Evolutionary conservation across 495 filamentous ascomycete genomes (phyloP).

Genomic region (Cercophora sp.): DNA sequence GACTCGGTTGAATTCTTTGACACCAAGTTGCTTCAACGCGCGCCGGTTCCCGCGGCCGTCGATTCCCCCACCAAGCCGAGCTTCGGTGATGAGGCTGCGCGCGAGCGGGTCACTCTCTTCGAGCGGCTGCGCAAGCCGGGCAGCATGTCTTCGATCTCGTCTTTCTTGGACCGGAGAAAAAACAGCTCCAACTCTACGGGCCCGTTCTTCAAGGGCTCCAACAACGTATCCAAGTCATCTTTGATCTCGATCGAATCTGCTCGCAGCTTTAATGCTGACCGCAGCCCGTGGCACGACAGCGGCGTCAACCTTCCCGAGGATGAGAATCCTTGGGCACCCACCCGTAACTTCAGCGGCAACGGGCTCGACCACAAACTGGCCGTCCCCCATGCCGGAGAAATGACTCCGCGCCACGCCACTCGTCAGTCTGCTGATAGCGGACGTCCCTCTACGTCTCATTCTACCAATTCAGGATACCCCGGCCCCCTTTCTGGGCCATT

Average conservation of each 20-base stretch:
- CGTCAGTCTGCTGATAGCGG: constrained; percentile 84
- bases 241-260: constrained; percentile 90
- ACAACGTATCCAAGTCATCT: constrained; percentile 91
- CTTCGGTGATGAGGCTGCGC: constrained; percentile 70
- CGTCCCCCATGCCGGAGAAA: constrained; percentile 68
- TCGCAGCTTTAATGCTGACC: constrained; percentile 77
- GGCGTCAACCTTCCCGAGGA: constrained; percentile 90
- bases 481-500: constrained; percentile 75
- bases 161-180: constrained; percentile 86
- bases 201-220: constrained; percentile 89
- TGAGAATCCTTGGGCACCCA: constrained; percentile 59
- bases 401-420: constrained; percentile 74
- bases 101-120: constrained; percentile 77
- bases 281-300: constrained; percentile 96
- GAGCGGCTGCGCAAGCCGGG: constrained; percentile 83
- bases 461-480: constrained; percentile 87
- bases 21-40: constrained; percentile 90
- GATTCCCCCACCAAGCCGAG: constrained; percentile 78
- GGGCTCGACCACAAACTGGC: constrained; percentile 60
- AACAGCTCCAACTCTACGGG: constrained; percentile 77
- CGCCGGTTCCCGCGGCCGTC: constrained; percentile 69
- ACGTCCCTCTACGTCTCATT: constrained; percentile 90
- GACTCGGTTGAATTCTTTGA: constrained; percentile 95
- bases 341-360: constrained; percentile 54
- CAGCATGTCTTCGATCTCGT: constrained; percentile 87